A percentile compares a stretch with the other conserved stretches of the same genome.
Conservation (phyloP, 2,329 filamentous ascomycete genomes). For the Lasiodiplodia sp. region DNA sequence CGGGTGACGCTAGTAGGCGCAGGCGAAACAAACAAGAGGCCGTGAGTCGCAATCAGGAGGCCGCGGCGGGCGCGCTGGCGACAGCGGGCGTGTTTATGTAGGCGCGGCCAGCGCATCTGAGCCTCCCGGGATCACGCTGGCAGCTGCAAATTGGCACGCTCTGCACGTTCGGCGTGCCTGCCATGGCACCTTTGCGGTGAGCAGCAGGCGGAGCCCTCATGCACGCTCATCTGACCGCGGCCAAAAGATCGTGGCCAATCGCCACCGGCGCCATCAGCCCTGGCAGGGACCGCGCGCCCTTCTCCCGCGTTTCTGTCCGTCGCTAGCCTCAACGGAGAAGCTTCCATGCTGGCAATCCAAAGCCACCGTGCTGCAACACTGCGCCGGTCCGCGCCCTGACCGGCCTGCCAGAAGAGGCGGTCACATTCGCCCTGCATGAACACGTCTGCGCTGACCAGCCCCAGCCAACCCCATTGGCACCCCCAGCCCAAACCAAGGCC, state of each 20-base stretch:
- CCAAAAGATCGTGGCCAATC: conserved; percentile 20
- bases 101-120: conserved; percentile 26
- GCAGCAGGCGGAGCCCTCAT: conserved; percentile 25
- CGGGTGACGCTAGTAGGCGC: conserved; percentile 16
- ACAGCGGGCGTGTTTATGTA: conserved; percentile 24
- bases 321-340: conserved; percentile 24
- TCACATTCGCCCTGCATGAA: conserved; percentile 28
- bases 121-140: conserved; percentile 27
- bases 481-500: not conserved
- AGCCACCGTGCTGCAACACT: conserved; percentile 6
- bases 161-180: conserved; percentile 25
- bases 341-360: conserved; percentile 20
- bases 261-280: conserved; percentile 17
- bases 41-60: conserved; percentile 3
- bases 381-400: conserved; percentile 11
- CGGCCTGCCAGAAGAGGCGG: conserved; percentile 18
- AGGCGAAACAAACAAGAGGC: conserved; percentile 21
- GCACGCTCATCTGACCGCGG: conserved; percentile 27
- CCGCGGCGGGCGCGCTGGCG: conserved; percentile 20
- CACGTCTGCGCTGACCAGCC: conserved; percentile 13
- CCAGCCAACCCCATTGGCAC: not conserved
- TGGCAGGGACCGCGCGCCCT: conserved; percentile 24
- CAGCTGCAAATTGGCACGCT: conserved; percentile 26
- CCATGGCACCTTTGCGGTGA: conserved; percentile 26
- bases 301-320: conserved; percentile 24